phyloP scores from a whole-genome alignment of 345 rosid species.

The Citrus hindsii region DNA sequence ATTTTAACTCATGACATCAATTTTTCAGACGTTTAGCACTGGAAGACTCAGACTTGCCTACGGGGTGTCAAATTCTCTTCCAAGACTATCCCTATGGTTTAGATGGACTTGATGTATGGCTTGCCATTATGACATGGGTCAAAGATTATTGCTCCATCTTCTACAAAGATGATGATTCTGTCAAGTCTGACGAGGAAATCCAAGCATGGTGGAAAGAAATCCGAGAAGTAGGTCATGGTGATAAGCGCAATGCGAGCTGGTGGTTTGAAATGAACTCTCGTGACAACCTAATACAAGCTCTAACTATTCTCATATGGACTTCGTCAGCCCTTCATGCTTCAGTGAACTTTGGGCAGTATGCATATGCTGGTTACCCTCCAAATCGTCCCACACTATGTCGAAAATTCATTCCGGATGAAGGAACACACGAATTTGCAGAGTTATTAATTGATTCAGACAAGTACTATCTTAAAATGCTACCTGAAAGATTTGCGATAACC shows the following conservation, averaged over 20 bases:
- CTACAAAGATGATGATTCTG: slow-evolving; percentile 41
- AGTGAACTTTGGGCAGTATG: slow-evolving; percentile 54
- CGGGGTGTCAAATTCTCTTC: slow-evolving; percentile 42
- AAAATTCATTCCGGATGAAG: slow-evolving; percentile 46
- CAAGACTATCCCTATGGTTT: slow-evolving; percentile 61
- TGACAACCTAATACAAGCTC: slow-evolving; percentile 30
- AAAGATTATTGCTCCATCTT: slow-evolving; percentile 45
- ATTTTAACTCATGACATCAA: background rate
- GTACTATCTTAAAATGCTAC: slow-evolving; percentile 44
- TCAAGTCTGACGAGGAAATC: slow-evolving; percentile 44
- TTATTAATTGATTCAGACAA: slow-evolving; percentile 40
- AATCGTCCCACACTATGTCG: slow-evolving; percentile 45
- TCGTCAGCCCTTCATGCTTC: slow-evolving; percentile 60
- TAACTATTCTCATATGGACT: slow-evolving; percentile 61
- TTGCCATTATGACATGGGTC: slow-evolving; percentile 51
- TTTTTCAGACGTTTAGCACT: slow-evolving; percentile 50
- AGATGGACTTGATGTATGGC: slow-evolving; percentile 63
- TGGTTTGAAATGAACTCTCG: slow-evolving; percentile 42
- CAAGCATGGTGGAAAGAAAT: slow-evolving; percentile 71
- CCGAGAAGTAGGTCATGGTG: slow-evolving; percentile 49
- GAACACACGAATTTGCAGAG: slow-evolving; percentile 35
- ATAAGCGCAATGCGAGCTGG: slow-evolving; percentile 44
- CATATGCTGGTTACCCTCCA: slow-evolving; percentile 56
- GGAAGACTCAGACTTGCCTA: slow-evolving; percentile 31
- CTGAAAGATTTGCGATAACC: slow-evolving; percentile 37